phyloP scores from a whole-genome alignment of 768 basidiomycete genomes.

The Pleurotus djamor region DNA sequence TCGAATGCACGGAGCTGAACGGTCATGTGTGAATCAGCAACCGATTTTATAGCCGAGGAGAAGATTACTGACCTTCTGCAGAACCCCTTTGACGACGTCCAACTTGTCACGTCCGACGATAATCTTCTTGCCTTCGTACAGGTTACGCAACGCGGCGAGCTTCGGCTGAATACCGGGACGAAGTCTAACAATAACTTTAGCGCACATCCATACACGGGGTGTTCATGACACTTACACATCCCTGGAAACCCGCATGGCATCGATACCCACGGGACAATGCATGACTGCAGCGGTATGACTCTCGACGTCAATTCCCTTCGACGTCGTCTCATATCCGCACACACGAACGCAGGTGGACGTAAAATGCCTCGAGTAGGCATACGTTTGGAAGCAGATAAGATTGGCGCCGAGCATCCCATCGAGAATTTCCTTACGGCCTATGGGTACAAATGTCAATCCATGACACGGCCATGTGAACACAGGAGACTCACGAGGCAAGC shows the following conservation, averaged over 20 bases:
- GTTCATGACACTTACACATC: slow-evolving; percentile 56
- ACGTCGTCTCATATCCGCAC: slow-evolving; percentile 87
- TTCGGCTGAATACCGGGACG: slow-evolving; percentile 89
- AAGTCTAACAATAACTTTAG: slow-evolving; percentile 32
- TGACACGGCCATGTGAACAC: neutral
- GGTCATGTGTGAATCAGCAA: neutral
- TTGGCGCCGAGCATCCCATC: slow-evolving; percentile 99
- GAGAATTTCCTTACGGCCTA: slow-evolving; percentile 87
- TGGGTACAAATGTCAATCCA: neutral
- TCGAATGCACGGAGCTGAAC: slow-evolving; percentile 88
- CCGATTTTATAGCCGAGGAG: neutral
- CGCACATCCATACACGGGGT: slow-evolving; percentile 1
- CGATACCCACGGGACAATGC: slow-evolving; percentile 95
- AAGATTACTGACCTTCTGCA: slow-evolving; percentile 72
- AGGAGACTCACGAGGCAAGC: slow-evolving; percentile 71
- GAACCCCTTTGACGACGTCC: slow-evolving; percentile 96
- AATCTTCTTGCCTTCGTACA: slow-evolving; percentile 98
- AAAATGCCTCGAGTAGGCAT: slow-evolving; percentile 95
- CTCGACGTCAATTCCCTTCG: slow-evolving; percentile 76
- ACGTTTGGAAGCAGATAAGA: slow-evolving; percentile 96
- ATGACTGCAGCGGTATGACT: slow-evolving; percentile 81
- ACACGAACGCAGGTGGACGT: slow-evolving; percentile 93
- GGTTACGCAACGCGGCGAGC: slow-evolving; percentile 72
- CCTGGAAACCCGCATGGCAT: slow-evolving; percentile 82
- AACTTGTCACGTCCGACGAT: slow-evolving; percentile 97